These are phyloP conservation scores for Candida argentea DNA, from an alignment of 805 yeast genomes.

Conservation along the genomic window DNA sequence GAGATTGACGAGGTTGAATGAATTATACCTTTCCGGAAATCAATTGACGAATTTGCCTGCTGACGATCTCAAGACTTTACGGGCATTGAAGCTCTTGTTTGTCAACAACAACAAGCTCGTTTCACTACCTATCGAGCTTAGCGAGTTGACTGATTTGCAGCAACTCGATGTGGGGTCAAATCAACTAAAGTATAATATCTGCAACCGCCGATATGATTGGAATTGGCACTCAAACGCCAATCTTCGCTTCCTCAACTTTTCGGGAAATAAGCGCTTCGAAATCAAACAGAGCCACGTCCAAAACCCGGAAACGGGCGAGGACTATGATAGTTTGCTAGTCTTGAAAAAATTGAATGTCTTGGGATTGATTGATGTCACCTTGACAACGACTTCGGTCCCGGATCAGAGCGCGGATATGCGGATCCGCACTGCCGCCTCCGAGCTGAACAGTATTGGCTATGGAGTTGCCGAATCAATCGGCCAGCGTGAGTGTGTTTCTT, in stretches of 20 bases:
- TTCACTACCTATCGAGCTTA: conserved; percentile 80
- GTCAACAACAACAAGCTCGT: conserved; percentile 79
- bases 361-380: conserved; percentile 92
- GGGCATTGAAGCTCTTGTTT: conserved; percentile 48
- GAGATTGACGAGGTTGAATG: conserved; percentile 46
- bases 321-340: conserved; percentile 54
- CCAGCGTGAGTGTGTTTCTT: conserved; percentile 48
- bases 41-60: conserved; percentile 68
- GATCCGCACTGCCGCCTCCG: conserved; percentile 83
- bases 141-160: conserved; percentile 51
- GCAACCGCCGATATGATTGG: conserved; percentile 96
- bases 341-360: conserved; percentile 61
- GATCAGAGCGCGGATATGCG: conserved; percentile 78
- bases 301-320: conserved; percentile 48
- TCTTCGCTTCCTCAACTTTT: conserved; percentile 72
- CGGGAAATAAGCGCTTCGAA: conserved; percentile 88
- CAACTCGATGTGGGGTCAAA: conserved; percentile 89
- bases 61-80: conserved; percentile 66
- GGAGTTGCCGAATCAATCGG: conserved; percentile 92
- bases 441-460: conserved; percentile 62
- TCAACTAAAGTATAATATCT: conserved; percentile 80
- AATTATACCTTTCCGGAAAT: conserved; percentile 77
- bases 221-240: conserved; percentile 85
- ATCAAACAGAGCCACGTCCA: conserved; percentile 56
- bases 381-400: conserved; percentile 82